Base-by-base conservation (phyloP, 345 rosid species). In the Eucalyptus tenuipes region DNA sequence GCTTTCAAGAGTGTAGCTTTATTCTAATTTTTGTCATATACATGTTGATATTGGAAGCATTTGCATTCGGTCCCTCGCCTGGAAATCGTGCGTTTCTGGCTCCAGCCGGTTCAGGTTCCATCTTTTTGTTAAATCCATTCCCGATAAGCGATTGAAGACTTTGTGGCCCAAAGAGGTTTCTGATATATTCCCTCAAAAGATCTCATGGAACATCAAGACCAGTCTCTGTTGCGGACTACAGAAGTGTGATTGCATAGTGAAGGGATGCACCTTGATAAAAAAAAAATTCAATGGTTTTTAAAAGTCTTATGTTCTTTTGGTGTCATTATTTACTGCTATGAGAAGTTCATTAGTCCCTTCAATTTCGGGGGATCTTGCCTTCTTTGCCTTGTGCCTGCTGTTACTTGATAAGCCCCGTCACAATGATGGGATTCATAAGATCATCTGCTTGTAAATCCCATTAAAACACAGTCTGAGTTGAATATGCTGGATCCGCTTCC, bases 401-500 rank as follows among this genome's bases (percentile, higher is more conserved):
- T 75, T 75, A 20, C 82, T 45, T 79, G 25, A 48, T 85, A 66
- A 85, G 59, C 27, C 49, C 88, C 59, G 81, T 91, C 89, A 93
- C 87, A 18, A 93, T 95, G 31, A 93, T 94, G 66, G 95, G 95
- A 92, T 94, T 94, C 88, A 94, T 92, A 48, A 97, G 92, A 92
- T 95, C 97, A 87, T 95, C 97, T 8, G 98, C 93, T 31, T 94
- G 95, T 90, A 98, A 91, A 89, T 95, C 96, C 99, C 99, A 97
- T 87, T 87, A 98, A 89, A 66, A 94, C 96, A 88, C 95, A 95
- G 50, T 97, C 98, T 44, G 96, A 91, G 89, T 90, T 94, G 92
- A 97, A 96, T 89, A 94, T 89, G 92, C 91, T 88, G 31, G 94
- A 87, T 61, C 92, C 86, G 16, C 91, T 93, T 13, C 88, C 91